Evolutionary conservation across 345 rosid genomes (phyloP).

Genomic region (Ceriops tagal): DNA sequence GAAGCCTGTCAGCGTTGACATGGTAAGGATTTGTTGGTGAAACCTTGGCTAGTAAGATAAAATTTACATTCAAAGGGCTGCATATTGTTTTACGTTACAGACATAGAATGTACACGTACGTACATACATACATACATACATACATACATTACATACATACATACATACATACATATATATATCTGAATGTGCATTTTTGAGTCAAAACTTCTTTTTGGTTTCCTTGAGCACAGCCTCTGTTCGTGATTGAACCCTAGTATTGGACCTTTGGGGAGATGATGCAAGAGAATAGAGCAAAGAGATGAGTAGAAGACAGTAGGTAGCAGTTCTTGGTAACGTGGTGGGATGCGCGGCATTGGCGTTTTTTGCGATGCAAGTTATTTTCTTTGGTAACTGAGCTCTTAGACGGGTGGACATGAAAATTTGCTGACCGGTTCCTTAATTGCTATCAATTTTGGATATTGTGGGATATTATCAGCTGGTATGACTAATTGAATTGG

Average conservation of each 20-base stretch:
- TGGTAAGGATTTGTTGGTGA: constrained; percentile 37
- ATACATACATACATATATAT: too few species aligned
- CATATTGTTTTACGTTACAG: too few species aligned
- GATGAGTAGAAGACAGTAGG: neutral
- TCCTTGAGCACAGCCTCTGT: constrained; percentile 54
- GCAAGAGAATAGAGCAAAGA: constrained; percentile 8
- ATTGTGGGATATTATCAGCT: too few species aligned
- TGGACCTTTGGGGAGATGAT: neutral
- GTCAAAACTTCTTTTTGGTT: constrained; percentile 3
- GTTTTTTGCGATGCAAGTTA: constrained; percentile 15
- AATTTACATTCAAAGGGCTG: too few species aligned
- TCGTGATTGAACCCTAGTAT: constrained; percentile 59
- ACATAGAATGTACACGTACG: too few species aligned
- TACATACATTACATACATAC: too few species aligned
- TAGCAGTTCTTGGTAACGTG: constrained; percentile 22
- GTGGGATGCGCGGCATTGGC: constrained; percentile 32
- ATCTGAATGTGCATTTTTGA: neutral
- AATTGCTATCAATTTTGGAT: too few species aligned
- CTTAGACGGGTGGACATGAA: constrained; percentile 15
- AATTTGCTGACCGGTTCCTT: neutral
- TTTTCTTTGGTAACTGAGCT: constrained; percentile 17
- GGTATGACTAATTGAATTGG: too few species aligned
- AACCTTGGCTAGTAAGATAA: neutral
- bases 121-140: too few species aligned
- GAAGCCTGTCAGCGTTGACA: constrained; percentile 71